phyloP scores from a whole-genome alignment of 768 basidiomycete genomes.

The Lentinula guzmanii region DNA sequence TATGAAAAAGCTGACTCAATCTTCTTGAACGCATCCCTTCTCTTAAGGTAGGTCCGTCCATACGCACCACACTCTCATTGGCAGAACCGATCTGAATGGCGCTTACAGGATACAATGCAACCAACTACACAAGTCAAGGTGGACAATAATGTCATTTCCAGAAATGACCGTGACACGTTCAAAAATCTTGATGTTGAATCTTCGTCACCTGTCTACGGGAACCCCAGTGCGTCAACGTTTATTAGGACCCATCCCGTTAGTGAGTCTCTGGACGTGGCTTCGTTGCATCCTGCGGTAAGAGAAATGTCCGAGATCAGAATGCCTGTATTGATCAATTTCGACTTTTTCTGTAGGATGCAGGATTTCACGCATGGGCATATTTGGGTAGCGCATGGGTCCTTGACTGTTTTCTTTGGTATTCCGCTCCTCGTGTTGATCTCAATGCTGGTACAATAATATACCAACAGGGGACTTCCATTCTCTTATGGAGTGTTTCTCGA shows the following conservation, averaged over 20 bases:
- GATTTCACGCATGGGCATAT: constrained; percentile 12
- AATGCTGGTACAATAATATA: neutral
- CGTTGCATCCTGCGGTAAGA: neutral
- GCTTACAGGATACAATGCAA: neutral
- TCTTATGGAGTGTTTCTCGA: constrained; percentile 22
- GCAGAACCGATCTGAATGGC: neutral
- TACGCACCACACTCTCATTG: neutral
- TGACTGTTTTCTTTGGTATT: constrained; percentile 20
- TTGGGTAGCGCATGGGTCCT: constrained; percentile 19
- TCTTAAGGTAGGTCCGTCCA: neutral
- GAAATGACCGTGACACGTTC: neutral
- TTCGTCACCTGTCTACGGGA: neutral
- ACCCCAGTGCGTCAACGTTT: neutral
- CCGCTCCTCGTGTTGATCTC: neutral
- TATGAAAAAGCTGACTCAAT: neutral
- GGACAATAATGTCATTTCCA: neutral
- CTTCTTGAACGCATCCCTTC: neutral
- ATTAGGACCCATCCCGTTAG: neutral
- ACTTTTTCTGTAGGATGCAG: neutral
- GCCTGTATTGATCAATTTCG: neutral
- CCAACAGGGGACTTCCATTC: constrained; percentile 18
- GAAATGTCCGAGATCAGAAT: neutral
- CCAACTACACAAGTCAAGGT: neutral
- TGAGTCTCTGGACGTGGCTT: neutral
- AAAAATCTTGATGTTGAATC: neutral